Evolutionary conservation across 2,329 filamentous ascomycete species (phyloP), one percentile per base, ranked within the genome.

Genomic region (Aspergillus candidus): DNA sequence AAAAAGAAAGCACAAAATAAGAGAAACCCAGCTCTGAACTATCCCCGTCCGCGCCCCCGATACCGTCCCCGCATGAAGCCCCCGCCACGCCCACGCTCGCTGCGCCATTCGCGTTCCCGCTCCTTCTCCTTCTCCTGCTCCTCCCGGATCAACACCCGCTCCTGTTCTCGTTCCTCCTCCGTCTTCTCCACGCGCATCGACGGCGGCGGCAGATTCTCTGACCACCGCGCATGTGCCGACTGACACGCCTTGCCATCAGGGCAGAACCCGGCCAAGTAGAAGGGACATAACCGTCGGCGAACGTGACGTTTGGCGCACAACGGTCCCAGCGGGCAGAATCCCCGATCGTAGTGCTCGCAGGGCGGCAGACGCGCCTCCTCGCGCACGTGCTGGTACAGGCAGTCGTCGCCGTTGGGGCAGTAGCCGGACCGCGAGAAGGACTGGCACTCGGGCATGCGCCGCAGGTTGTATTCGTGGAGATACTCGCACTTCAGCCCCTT

Each of bases 401-500:
- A 98, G 70, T 98, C 93, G 67, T 97, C 91, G 54, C 91, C 93
- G 70, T 96, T 95, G 51, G 86, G 88, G 71, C 93, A 98, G 66
- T 94, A 96, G 44, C 88, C 88, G 62, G 93, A 94, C 49, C 89
- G 80, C 46, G 89, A 83, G 70, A 91, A 97, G 69, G 95, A 94
- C 62, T 94, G 94, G 72, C 93, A 98, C 72, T 97, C 93, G 51
- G 93, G 90, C 88, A 97, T 97, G 68, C 93, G 90, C 52, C 93
- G 83, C 56, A 98, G 79, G 71, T 98, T 97, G 75, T 96, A 98
- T 71, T 97, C 93, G 76, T 98, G 93, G 38, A 97, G 76, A 61
- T 97, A 98, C 73, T 98, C 93, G 81, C 93, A 98, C 55, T 83
- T 81, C 62, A 96, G 85, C 59, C 91, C 93, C 71, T 97, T 97